Conservation (phyloP, 1,284 basidiomycete species). For the Fomitopsis betulina region DNA sequence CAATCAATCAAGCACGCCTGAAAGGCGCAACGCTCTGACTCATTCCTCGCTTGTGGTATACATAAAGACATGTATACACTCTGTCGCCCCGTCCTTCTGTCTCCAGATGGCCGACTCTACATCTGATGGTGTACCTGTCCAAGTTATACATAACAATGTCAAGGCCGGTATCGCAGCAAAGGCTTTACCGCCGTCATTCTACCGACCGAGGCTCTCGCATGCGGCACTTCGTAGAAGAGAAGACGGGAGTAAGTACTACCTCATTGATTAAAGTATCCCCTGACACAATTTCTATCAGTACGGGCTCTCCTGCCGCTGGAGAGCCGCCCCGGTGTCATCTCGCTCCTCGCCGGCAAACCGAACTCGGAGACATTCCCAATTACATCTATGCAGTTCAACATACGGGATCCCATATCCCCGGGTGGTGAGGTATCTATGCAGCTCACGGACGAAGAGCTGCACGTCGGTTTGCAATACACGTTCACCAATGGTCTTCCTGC, state of each 20-base stretch:
- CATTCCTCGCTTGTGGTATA: not conserved
- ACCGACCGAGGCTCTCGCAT: constrained; percentile 49
- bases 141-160: not conserved
- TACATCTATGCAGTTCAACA: constrained; percentile 61
- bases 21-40: not conserved
- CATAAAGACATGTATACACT: not conserved
- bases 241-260: constrained; percentile 48
- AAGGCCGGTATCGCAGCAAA: not conserved
- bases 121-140: not conserved
- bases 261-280: not conserved
- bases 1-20: not conserved
- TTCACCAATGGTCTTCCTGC: constrained; percentile 68
- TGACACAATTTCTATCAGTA: constrained; percentile 14
- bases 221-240: constrained; percentile 47
- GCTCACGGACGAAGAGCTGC: constrained; percentile 53
- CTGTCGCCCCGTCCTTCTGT: not conserved
- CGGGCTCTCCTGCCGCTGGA: constrained; percentile 69
- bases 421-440: constrained; percentile 39
- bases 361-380: constrained; percentile 91
- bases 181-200: constrained; percentile 41
- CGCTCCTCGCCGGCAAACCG: constrained; percentile 82
- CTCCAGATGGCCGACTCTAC: not conserved
- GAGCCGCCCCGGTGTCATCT: constrained; percentile 74
- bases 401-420: constrained; percentile 39
- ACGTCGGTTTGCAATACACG: constrained; percentile 71